Conservation (phyloP, 1,284 basidiomycete species). For the Wolfiporia cocos region DNA sequence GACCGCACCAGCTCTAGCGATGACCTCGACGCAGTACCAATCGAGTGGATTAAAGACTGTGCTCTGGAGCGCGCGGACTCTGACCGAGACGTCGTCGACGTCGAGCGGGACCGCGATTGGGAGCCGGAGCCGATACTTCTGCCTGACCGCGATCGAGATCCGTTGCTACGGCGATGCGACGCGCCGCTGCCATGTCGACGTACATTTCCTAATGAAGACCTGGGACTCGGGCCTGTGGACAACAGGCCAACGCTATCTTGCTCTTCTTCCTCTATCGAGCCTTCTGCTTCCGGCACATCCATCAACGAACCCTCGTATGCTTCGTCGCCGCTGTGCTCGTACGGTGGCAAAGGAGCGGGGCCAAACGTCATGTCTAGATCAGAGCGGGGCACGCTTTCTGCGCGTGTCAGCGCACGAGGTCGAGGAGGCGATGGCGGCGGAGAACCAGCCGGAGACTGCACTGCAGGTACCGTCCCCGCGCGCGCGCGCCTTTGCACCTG, state of each 20-base stretch:
- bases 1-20: slow-evolving; percentile 51
- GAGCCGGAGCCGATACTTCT: slow-evolving; percentile 23
- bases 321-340: slow-evolving; percentile 34
- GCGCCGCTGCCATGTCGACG: slow-evolving; percentile 34
- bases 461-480: slow-evolving; percentile 45
- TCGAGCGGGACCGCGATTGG: slow-evolving; percentile 40
- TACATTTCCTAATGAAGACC: slow-evolving; percentile 45
- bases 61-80: slow-evolving; percentile 44
- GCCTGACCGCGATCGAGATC: slow-evolving; percentile 24
- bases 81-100: slow-evolving; percentile 38
- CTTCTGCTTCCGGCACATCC: slow-evolving; percentile 47
- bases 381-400: slow-evolving; percentile 38
- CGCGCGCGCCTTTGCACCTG: slow-evolving; percentile 33
- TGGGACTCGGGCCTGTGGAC: slow-evolving; percentile 46
- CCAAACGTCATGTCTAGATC: slow-evolving; percentile 30
- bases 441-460: slow-evolving; percentile 37
- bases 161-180: slow-evolving; percentile 22
- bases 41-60: slow-evolving; percentile 57
- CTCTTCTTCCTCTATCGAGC: slow-evolving; percentile 55
- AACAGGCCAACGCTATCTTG: slow-evolving; percentile 67
- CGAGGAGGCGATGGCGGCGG: slow-evolving; percentile 40
- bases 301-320: slow-evolving; percentile 35
- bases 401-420: slow-evolving; percentile 32
- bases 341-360: slow-evolving; percentile 25
- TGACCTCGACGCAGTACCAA: slow-evolving; percentile 55